Base-by-base conservation (phyloP, 1,284 basidiomycete genomes). In the Puccinia coronata region DNA sequence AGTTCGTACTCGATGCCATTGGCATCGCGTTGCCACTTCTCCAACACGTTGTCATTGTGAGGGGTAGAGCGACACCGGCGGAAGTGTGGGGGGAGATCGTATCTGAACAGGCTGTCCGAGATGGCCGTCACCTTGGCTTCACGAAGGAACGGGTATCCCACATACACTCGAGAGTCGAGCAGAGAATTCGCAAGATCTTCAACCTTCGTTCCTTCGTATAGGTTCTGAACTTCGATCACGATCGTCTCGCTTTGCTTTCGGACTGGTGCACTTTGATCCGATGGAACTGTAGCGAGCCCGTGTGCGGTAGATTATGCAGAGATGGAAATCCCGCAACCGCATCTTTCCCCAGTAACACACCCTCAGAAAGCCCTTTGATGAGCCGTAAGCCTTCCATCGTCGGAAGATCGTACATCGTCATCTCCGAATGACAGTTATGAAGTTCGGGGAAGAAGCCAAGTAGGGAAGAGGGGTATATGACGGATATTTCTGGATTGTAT, bases 211-310 rank as follows among this genome's bases (percentile, higher is more conserved):
- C 91, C 92, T 83, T 88, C 87, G 70, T 88, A 87, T 0, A 90
- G 89, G 84, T 94, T 94, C 76, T 92, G 88, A 83, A 98, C 90
- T 83, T 92, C 91, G 49, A 99, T 89, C 71, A 99, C 88, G 91
- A 99, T 95, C 5, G 93, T 95, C 86, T 95, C 93, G 87, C 95
- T 57, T 92, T 90, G 82, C 91, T 93, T 85, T 97, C 96, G 4
- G 91, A 89, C 78, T 95, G 94, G 87, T 98, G 97, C 11, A 99
- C 92, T 85, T 95, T 98, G 84, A 99, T 95, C 47, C 92, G 91
- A 85, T 98, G 96, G 86, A 91, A 90, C 20, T 91, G 93, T 12
- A 98, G 89, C 28, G 89, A 87, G 1, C 92, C 91, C 4, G 90
- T 91, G 85, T 95, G 90, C 0, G 93, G 93, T 2, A 99, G 89